These are phyloP conservation scores for Domatiomyces catenatus DNA, from an alignment of 2,329 filamentous ascomycete genomes.

Conservation along the genomic window DNA sequence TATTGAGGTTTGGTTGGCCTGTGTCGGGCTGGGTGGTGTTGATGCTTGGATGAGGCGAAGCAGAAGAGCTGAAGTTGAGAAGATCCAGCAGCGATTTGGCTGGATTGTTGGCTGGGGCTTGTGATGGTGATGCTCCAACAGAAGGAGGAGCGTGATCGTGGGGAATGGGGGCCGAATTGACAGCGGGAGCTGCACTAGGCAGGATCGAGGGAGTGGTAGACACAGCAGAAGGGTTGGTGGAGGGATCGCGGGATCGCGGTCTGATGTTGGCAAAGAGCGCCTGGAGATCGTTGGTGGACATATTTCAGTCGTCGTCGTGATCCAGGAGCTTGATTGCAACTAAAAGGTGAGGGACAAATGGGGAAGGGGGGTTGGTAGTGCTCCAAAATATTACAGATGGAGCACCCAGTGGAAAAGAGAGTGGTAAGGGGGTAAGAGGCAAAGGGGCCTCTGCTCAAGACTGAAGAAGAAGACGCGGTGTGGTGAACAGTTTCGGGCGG, in stretches of 20 bases:
- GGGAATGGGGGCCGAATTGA: constrained; percentile 5
- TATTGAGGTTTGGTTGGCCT: not conserved
- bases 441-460: not conserved
- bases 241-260: constrained; percentile 22
- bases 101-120: constrained; percentile 5
- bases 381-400: constrained; percentile 1
- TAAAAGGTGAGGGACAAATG: not conserved
- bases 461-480: not conserved
- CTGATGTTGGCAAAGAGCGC: constrained; percentile 32
- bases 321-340: constrained; percentile 2
- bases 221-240: constrained; percentile 18
- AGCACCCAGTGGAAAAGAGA: not conserved
- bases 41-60: constrained; percentile 7
- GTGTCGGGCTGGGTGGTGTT: constrained; percentile 6
- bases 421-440: not conserved
- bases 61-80: constrained; percentile 45
- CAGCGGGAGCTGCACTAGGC: constrained; percentile 18
- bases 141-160: not conserved
- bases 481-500: not conserved
- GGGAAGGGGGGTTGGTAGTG: not conserved
- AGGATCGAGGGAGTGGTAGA: constrained; percentile 19
- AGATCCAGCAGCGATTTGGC: constrained; percentile 47
- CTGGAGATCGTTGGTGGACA: constrained; percentile 33
- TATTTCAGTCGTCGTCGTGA: constrained; percentile 20
- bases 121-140: not conserved